Percentiles rank a stretch among this genome's conserved stretches.
Evolutionary conservation across 176 grass and related monocot species (phyloP).

Genomic region (Rhynchospora tenuis): DNA sequence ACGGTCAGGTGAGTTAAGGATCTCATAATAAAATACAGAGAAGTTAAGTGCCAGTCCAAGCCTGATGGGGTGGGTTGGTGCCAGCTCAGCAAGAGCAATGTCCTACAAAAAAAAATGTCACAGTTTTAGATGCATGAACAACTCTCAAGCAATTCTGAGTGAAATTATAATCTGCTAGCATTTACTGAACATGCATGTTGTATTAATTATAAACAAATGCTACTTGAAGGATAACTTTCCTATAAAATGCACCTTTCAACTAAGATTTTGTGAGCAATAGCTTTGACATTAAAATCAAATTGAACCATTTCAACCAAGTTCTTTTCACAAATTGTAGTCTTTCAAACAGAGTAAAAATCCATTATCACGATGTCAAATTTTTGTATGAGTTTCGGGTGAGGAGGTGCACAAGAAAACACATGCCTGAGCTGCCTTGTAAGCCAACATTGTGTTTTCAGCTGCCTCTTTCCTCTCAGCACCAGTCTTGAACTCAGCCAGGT

Average conservation of each 20-base stretch:
- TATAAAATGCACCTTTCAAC: neutral
- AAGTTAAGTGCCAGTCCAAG: slow-evolving; percentile 90
- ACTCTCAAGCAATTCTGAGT: neutral
- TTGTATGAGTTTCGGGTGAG: too few relatives aligned
- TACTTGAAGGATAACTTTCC: neutral
- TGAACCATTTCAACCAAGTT: neutral
- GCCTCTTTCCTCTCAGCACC: slow-evolving; percentile 66
- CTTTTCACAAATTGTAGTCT: neutral
- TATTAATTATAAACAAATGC: neutral
- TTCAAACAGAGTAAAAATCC: neutral
- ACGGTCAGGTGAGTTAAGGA: slow-evolving; percentile 76
- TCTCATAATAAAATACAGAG: slow-evolving; percentile 90
- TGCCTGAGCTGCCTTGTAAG: slow-evolving; percentile 86
- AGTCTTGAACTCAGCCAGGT: slow-evolving; percentile 76
- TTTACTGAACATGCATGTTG: neutral
- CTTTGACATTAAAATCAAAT: neutral
- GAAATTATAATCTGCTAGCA: neutral
- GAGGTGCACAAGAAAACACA: neutral
- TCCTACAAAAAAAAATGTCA: slow-evolving; percentile 35
- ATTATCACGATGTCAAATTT: neutral
- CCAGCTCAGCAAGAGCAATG: slow-evolving; percentile 62
- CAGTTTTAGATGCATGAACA: neutral
- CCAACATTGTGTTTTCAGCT: slow-evolving; percentile 69
- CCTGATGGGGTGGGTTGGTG: slow-evolving; percentile 82
- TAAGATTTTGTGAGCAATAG: too few relatives aligned